Percentiles rank a stretch among this genome's conserved stretches.
phyloP scores from a whole-genome alignment of 2,329 filamentous ascomycete species.

The Falciphora oryzae region DNA sequence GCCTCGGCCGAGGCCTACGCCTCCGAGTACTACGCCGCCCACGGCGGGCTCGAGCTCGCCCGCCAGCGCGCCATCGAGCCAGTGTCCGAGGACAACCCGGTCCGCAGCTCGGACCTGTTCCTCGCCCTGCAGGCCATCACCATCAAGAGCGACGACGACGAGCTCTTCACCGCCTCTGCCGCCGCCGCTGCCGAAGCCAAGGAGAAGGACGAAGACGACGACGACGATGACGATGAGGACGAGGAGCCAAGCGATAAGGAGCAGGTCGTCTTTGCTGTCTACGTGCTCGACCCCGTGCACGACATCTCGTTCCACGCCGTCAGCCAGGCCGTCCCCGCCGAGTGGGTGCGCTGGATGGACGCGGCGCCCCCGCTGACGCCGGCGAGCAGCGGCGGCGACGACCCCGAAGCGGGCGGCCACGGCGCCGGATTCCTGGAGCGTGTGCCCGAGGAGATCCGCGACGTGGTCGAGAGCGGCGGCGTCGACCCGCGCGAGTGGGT shows the following conservation, averaged over 20 bases:
- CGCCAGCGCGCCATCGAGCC: constrained; percentile 74
- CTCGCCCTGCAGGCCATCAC: constrained; percentile 85
- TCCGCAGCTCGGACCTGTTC: constrained; percentile 91
- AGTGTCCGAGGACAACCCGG: constrained; percentile 78
- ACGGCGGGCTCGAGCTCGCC: constrained; percentile 75
- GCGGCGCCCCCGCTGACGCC: constrained; percentile 56
- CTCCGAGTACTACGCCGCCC: constrained; percentile 71
- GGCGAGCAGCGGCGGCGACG: constrained; percentile 32
- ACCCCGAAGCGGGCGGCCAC: constrained; percentile 19
- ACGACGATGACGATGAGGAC: constrained; percentile 44
- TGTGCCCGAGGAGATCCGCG: constrained; percentile 79
- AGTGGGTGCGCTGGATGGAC: constrained; percentile 91
- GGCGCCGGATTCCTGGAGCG: constrained; percentile 25
- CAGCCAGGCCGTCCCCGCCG: constrained; percentile 75
- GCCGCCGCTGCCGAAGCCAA: constrained; percentile 39
- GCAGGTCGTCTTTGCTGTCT: constrained; percentile 67
- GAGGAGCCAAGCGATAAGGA: constrained; percentile 47
- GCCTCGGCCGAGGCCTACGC: constrained; percentile 87
- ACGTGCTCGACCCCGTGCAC: constrained; percentile 83
- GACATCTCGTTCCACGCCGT: constrained; percentile 79
- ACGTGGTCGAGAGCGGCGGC: constrained; percentile 68
- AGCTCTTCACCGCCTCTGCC: constrained; percentile 58
- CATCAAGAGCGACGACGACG: constrained; percentile 50
- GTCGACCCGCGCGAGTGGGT: constrained; percentile 97
- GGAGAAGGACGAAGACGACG: constrained; percentile 50